Evolutionary conservation across 2,329 filamentous ascomycete genomes (phyloP).

Genomic region (Diaporthe aspalathi): DNA sequence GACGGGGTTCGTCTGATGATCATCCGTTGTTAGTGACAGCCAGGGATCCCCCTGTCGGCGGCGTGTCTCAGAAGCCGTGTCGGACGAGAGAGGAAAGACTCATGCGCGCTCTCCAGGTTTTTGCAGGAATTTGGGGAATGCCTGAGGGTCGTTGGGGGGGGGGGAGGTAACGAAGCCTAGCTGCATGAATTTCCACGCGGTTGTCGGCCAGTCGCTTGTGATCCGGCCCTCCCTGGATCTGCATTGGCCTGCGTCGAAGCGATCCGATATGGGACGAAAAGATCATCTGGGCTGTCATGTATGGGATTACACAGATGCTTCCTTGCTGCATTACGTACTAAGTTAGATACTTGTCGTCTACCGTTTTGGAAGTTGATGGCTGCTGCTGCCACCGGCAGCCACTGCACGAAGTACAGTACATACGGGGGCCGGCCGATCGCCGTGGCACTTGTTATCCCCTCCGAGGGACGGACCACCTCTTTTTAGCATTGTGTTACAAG

Average conservation of each 20-base stretch:
- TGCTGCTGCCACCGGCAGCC: too few species aligned
- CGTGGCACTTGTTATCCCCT: not conserved
- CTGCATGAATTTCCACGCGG: not conserved
- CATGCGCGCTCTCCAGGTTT: not conserved
- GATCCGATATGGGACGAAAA: conserved; percentile 27
- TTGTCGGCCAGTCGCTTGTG: conserved; percentile 26
- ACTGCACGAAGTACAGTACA: too few species aligned
- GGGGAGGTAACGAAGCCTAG: too few species aligned
- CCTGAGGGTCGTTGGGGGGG: too few species aligned
- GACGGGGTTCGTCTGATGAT: conserved; percentile 29
- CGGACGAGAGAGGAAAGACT: not conserved
- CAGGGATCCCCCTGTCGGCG: conserved; percentile 23
- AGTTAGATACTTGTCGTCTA: not conserved
- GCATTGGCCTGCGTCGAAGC: conserved; percentile 25
- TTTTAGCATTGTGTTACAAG: conserved; percentile 13
- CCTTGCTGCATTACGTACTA: conserved; percentile 4
- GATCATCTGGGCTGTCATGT: not conserved
- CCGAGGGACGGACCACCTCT: not conserved
- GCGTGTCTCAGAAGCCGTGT: conserved; percentile 18
- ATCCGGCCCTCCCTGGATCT: conserved; percentile 16
- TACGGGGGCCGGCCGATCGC: not conserved
- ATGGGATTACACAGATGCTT: not conserved
- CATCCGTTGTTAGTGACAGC: conserved; percentile 25
- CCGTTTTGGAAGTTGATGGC: conserved; percentile 1
- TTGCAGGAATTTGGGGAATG: conserved; percentile 8